Base-by-base conservation (phyloP, 495 filamentous ascomycete genomes). In the Penicillium silybi region DNA sequence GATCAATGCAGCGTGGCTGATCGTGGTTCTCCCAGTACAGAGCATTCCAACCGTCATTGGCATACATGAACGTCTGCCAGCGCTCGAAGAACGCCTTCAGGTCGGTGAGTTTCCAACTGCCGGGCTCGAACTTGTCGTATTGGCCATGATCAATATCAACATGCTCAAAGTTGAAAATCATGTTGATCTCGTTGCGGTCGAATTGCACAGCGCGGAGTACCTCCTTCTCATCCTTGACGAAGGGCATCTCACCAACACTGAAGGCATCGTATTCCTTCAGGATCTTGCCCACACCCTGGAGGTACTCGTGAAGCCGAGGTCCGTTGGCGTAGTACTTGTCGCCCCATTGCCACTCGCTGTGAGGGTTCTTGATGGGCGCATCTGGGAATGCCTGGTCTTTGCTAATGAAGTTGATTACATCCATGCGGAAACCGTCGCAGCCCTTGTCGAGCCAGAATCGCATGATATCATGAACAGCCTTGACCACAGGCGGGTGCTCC, bases 11-110 rank as follows among this genome's bases (percentile, higher is more conserved):
- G 9, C 86, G 78, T 6, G 79, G 74, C 48, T 88, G 80, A 59
- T 90, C 86, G 59, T 90, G 86, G 53, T 88, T 90, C 61, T 90
- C 87, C 62, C 80, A 80, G 70, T 83, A 89, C 8, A 83, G 69
- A 0, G 85, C 81, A 44, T 85, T 88, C 87, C 87, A 90, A 18
- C 80, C 86, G 53, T 82, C 81, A 37, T 80, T 83, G n/a, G 74
- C 71, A 57, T 83, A 77, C 72, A 90, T 88, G 58, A 85, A 83
- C 0, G 57, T 77, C 63, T 89, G 85, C 84, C 84, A 87, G 27
- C 75, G 80, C 26, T 74, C 68, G 26, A 89, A 75, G 39, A 83
- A 78, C 6, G 65, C 51, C 53, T 85, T 86, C 13, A 90, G 57
- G 29, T 80, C 67, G 0, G 77, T 68, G 16, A 87, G 72, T 40